Base-by-base conservation (phyloP, 2,329 filamentous ascomycete species). In the Colletotrichum siamense region DNA sequence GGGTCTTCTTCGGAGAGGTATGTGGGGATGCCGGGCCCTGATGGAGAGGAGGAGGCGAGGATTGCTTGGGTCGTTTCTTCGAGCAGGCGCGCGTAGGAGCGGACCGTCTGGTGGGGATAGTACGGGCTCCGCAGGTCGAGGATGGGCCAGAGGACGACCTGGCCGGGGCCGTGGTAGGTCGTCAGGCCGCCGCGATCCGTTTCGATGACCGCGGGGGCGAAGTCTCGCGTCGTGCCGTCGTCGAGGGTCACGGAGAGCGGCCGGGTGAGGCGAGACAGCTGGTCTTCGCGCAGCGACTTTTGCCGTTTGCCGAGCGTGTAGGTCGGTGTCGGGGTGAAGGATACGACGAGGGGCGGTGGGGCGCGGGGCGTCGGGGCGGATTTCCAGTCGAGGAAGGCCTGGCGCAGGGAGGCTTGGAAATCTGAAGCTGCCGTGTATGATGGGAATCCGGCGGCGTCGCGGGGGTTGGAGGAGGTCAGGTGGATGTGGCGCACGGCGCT, bases 111-210 rank as follows among this genome's bases (percentile, higher is more conserved):
- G 62, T 82, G 87, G 0, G 87, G 86, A 79, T 95, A 91, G 13
- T 84, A 78, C 0, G 84, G 81, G 8, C 91, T 89, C 71, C 91
- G 92, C 73, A 99, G 89, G 83, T 98, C 95, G n/a, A 98, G 84
- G 67, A 98, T 92, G 5, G 96, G 95, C 88, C 98, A 99, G n/a
- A 96, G 92, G 44, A 98, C 95, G 65, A 98, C 86, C 84, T 99
- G 97, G 0, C 96, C 96, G 0, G 96, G 97, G 0, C 96, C 97
- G 83, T 99, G 97, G 87, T 98, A 99, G 4, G 97, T 99, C 0
- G 95, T 96, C 79, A 98, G 92, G 0, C 97, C 97, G 77, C 97
- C 97, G 71, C 97, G 93, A n/a, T 92, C 90, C 16, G 95, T 94
- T 80, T 93, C 89, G 59, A 91, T 85, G 80, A 97, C 92, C n/a